phyloP scores from a whole-genome alignment of 2,329 filamentous ascomycete genomes.

The Colletotrichum somersetense region DNA sequence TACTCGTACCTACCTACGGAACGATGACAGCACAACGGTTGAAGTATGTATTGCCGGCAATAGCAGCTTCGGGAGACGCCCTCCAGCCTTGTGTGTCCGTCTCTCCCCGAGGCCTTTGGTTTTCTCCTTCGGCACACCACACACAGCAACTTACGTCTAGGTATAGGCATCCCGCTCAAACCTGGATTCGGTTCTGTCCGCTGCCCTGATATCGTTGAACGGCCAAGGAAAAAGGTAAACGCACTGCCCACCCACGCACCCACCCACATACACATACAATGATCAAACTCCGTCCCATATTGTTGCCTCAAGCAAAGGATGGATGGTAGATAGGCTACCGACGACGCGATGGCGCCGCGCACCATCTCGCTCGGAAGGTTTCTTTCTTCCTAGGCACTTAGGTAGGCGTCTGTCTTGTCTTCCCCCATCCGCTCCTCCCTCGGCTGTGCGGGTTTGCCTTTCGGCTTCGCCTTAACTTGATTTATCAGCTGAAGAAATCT shows the following conservation, averaged over 20 bases:
- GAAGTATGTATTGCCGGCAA: not conserved
- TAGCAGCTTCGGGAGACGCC: not conserved
- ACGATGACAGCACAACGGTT: slow-evolving; percentile 1
- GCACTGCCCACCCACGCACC: not conserved
- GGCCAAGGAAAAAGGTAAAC: not conserved
- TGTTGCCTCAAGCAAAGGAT: slow-evolving; percentile 10
- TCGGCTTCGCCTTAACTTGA: slow-evolving; percentile 28
- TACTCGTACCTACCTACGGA: not conserved
- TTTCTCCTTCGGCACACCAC: not conserved
- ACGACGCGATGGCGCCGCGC: slow-evolving; percentile 3
- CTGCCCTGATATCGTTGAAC: not conserved
- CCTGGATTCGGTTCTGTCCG: not conserved
- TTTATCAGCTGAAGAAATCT: slow-evolving; percentile 33
- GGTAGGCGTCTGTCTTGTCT: not conserved
- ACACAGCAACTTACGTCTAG: not conserved
- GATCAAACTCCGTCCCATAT: slow-evolving; percentile 33
- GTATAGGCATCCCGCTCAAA: not conserved
- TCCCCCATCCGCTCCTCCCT: not conserved
- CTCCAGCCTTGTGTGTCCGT: not conserved
- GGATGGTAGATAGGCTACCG: slow-evolving; percentile 29
- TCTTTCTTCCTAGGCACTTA: not conserved
- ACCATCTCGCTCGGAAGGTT: slow-evolving; percentile 1
- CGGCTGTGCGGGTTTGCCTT: not conserved
- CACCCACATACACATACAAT: not conserved
- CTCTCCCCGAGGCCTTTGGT: not conserved